These are phyloP conservation scores for Cetraspora pellucida DNA, from an alignment of 192 early-diverging fungal species.

Conservation along the genomic window DNA sequence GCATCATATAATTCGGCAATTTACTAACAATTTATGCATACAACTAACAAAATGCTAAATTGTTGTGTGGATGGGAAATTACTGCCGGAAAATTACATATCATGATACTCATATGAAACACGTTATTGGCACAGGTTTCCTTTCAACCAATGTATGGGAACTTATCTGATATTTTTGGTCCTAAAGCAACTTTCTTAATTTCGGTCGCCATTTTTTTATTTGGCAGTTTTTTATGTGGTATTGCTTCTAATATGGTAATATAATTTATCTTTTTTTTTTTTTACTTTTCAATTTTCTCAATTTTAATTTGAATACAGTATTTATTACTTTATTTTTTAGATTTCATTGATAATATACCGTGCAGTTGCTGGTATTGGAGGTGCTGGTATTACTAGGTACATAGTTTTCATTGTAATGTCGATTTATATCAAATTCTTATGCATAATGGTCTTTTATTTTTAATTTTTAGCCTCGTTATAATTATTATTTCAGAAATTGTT, in stretches of 20 bases:
- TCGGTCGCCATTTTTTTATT: constrained; percentile 39
- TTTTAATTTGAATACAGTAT: background rate
- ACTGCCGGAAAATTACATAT: too few species aligned
- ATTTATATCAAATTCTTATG: background rate
- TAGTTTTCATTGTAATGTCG: background rate
- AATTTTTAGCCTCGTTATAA: background rate
- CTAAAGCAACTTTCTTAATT: constrained; percentile 41
- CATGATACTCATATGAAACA: background rate
- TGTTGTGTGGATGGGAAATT: too few species aligned
- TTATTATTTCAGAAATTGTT: background rate
- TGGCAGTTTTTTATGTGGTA: constrained; percentile 51
- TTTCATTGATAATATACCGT: background rate
- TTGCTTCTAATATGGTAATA: constrained; percentile 44
- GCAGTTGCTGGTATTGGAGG: constrained; percentile 5
- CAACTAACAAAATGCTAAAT: too few species aligned
- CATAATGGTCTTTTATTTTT: background rate
- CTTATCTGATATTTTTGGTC: constrained; percentile 72
- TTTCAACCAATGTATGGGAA: constrained; percentile 81
- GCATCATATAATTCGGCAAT: too few species aligned
- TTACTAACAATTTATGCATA: too few species aligned
- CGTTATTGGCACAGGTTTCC: constrained; percentile 50
- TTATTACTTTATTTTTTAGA: background rate
- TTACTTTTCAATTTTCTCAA: background rate
- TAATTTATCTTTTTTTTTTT: background rate
- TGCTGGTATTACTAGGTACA: background rate